These are phyloP conservation scores for Talaromyces thailandensis DNA, from an alignment of 495 filamentous ascomycete genomes.

Conservation along the genomic window DNA sequence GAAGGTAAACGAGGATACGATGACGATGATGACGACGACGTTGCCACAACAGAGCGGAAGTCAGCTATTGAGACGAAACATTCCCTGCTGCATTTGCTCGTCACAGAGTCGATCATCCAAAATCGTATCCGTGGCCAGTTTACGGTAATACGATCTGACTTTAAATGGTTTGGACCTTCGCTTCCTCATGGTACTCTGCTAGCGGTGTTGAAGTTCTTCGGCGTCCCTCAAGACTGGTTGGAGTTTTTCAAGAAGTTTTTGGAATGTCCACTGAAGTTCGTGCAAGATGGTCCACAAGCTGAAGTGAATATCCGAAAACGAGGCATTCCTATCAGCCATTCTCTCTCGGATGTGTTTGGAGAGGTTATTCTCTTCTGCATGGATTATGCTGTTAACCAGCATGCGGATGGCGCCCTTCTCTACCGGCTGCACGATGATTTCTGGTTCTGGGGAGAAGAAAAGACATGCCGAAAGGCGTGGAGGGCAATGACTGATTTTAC, in stretches of 20 bases:
- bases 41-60: constrained; percentile 15
- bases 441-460: constrained; percentile 57
- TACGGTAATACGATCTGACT: constrained; percentile 52
- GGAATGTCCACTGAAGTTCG: constrained; percentile 50
- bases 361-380: constrained; percentile 57
- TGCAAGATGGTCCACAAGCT: constrained; percentile 38
- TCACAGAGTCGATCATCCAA: constrained; percentile 54
- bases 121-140: constrained; percentile 47
- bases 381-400: constrained; percentile 57
- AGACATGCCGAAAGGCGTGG: constrained; percentile 50
- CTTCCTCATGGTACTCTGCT: constrained; percentile 52
- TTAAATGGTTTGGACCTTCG: constrained; percentile 52
- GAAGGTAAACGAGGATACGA: constrained; percentile 22
- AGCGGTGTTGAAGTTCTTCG: constrained; percentile 49
- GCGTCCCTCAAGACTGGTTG: constrained; percentile 49
- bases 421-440: constrained; percentile 62
- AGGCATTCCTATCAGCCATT: constrained; percentile 52
- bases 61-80: constrained; percentile 48
- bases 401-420: constrained; percentile 39
- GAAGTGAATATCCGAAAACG: constrained; percentile 36
- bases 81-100: constrained; percentile 49
- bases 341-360: constrained; percentile 48
- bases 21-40: constrained; percentile 18
- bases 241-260: constrained; percentile 54
- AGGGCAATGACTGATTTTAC: constrained; percentile 43